Base-by-base conservation (phyloP, 768 basidiomycete species). In the Lactifluus hygrophoroides region DNA sequence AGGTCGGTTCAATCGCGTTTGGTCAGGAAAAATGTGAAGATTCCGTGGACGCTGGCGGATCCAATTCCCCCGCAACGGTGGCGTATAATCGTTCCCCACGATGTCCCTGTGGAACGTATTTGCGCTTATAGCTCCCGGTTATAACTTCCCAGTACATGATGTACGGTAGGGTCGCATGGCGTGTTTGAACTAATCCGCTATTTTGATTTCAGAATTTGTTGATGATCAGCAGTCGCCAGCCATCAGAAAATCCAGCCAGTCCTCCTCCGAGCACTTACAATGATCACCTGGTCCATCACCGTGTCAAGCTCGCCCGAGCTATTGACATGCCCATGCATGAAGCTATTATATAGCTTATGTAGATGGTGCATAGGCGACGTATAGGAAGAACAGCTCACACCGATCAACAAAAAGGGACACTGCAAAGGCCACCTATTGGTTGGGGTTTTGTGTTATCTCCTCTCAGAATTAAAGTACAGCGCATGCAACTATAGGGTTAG, bases 51-150 rank as follows among this genome's bases (percentile, higher is more conserved):
- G 19, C 34, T 37, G 47, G 49, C 30, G 32, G 52, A 32, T 37
- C 34, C 49, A 45, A 45, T 21, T 21, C 42, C 48, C 49, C 43
- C 43, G 48, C 35, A 51, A 55, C 49, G 35, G 54, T 51, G 42
- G 52, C 52, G 53, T 19, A 27, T 45, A 32, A 30, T 45, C 48
- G 16, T n/a, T 10, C 27, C 42, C 51, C 38, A 25, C 40, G 43
- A 40, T 45, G 38, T 58, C 58, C 35, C 52, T 46, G 25, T 52
- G 40, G 58, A 49, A 49, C 52, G 52, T 49, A 49, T 49, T 59
- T 32, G 25, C 25, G 10, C 46, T 17, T 48, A 42, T 54, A 37
- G 45, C 32, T 40, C 42, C 58, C 45, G 51, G 44, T 42, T 38
- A 42, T 30, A 53, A 32, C 10, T 23, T 23, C 21, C 13, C 19